Evolutionary conservation across 2,329 filamentous ascomycete genomes (phyloP), one percentile per base, ranked within the genome.

Genomic region (Aspergillus bombycis): DNA sequence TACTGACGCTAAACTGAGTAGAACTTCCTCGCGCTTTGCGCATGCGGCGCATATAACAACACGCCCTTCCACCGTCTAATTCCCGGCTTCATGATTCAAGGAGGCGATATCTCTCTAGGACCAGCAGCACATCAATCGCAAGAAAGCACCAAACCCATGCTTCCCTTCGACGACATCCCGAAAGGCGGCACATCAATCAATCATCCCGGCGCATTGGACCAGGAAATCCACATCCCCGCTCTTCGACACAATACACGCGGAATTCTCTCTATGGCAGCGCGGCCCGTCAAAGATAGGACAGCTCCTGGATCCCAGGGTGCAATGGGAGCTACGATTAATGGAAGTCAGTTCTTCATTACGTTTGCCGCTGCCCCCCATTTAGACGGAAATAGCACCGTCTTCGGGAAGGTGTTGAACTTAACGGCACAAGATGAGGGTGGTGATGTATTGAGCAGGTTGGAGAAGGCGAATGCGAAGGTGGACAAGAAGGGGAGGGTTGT

Each of bases 1-100:
- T 2, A 52, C 48, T 32, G 11, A 32, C 3, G 9, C 28, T 30
- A 4, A 36, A 14, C 32, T 41, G 12, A 7, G 12, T 75, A 85
- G 80, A 90, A 89, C 78, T 90, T 90, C 77, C 84, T 90, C 64
- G 88, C 88, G 63, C 83, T 89, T 55, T 88, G 86, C 79, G 88
- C 87, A 54, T 85, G 83, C 43, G 81, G 80, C 72, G 84, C 83
- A 72, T 90, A 90, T 77, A 80, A 87, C 74, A 79, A 79, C 69
- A 87, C 85, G 23, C 86, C 86, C 16, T 88, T 90, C 75, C 88
- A 89, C 78, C 84, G 88, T 61, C 77, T 87, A 66, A 87, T 89
- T 57, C 84, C 86, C 1, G 80, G 80, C 67, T 90, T 90, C 81
- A 89, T 90, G 81, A 80, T 88, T 32, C 88, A 90, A 78, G 82